Percentiles rank a stretch among this genome's conserved stretches.
phyloP scores from a whole-genome alignment of 129 eudicot genomes.

The Chrysanthemum lavandulifolium region DNA sequence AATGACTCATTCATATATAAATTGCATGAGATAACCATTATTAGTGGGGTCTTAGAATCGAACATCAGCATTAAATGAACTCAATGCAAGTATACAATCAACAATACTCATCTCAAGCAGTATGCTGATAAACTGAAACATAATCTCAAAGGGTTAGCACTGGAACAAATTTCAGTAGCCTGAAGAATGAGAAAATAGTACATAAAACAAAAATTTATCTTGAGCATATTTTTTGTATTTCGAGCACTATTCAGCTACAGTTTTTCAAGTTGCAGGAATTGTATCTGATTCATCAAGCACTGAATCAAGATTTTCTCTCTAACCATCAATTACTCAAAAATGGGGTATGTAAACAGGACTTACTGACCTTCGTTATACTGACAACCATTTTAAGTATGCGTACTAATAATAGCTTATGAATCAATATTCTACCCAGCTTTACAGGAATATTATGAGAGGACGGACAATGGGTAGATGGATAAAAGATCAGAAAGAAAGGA shows the following conservation, averaged over 20 bases:
- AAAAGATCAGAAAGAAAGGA: conserved; percentile 82
- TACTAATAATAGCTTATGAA: neutral
- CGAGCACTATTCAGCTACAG: conserved; percentile 4
- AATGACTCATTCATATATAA: no score
- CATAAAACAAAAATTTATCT: neutral
- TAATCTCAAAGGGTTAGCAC: neutral
- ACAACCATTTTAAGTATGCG: neutral
- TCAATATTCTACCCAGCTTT: conserved; percentile 38
- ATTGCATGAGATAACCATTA: no score
- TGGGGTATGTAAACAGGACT: conserved; percentile 49
- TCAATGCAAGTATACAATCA: neutral
- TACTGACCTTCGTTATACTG: neutral
- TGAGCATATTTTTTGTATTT: neutral
- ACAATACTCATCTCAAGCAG: neutral
- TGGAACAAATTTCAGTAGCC: neutral
- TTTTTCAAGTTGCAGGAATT: conserved; percentile 49
- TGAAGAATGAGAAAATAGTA: neutral
- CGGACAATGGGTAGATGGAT: conserved; percentile 80
- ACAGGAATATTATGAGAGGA: conserved; percentile 65
- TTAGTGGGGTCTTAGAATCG: neutral
- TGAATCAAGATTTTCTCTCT: conserved; percentile 58
- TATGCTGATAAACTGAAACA: neutral
- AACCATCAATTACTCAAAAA: conserved; percentile 69
- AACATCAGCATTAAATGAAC: neutral
- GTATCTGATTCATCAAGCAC: conserved; percentile 74